Evolutionary conservation across 352 stramenopile genomes (phyloP).

Genomic region (Aphanomyces cochlioides): DNA sequence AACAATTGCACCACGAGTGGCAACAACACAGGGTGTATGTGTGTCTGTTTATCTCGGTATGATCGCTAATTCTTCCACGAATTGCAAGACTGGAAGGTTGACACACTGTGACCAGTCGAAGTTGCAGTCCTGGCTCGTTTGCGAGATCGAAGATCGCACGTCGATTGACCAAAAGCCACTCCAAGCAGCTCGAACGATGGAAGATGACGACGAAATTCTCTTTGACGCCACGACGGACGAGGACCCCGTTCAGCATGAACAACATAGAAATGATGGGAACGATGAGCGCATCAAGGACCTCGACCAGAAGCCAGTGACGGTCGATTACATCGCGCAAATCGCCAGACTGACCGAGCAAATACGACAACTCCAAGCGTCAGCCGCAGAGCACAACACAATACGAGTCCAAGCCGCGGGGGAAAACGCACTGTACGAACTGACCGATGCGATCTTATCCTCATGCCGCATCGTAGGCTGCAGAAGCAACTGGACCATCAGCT

Average conservation of each 20-base stretch:
- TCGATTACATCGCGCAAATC: background rate
- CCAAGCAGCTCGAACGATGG: constrained; percentile 5
- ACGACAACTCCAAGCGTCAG: background rate
- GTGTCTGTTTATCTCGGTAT: too few relatives aligned
- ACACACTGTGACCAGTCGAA: too few relatives aligned
- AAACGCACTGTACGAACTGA: constrained; percentile 14
- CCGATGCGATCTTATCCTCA: too few relatives aligned
- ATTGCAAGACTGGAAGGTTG: too few relatives aligned
- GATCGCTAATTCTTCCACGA: too few relatives aligned
- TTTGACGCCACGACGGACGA: constrained; percentile 3
- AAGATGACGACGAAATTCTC: constrained; percentile 22
- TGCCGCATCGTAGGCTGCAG: constrained; percentile 6
- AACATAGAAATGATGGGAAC: too few relatives aligned
- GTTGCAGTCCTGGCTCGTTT: too few relatives aligned
- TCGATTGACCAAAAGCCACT: background rate
- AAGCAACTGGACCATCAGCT: constrained; percentile 22
- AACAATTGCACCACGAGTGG: too few relatives aligned
- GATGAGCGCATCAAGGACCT: too few relatives aligned
- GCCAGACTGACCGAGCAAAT: constrained; percentile 2
- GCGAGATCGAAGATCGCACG: background rate
- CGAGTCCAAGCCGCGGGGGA: constrained; percentile 15
- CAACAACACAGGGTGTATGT: too few relatives aligned
- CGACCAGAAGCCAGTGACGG: too few relatives aligned
- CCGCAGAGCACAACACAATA: background rate
- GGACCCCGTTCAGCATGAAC: too few relatives aligned